phyloP scores from a whole-genome alignment of 768 basidiomycete species.

The Russula sp. region DNA sequence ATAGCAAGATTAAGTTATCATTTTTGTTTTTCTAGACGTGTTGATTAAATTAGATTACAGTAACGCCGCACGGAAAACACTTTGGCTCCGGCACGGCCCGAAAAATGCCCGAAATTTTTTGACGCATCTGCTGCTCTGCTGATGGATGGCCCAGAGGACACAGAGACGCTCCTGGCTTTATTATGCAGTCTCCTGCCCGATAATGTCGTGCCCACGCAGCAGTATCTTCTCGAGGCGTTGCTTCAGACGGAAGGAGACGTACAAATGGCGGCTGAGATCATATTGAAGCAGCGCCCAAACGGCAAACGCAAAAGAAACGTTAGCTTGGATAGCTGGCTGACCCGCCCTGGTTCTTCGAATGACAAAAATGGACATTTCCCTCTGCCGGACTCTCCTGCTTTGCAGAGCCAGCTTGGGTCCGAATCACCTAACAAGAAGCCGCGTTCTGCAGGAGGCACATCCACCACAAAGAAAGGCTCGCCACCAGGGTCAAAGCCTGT shows the following conservation, averaged over 20 bases:
- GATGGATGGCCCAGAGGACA: conserved; percentile 16
- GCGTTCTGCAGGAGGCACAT: conserved; percentile 1
- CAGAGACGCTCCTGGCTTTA: conserved; percentile 24
- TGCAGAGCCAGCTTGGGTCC: neutral
- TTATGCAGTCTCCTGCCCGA: conserved; percentile 21
- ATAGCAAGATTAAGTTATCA: too few relatives aligned
- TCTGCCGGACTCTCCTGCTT: neutral
- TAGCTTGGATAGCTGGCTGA: conserved; percentile 53
- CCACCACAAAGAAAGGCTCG: neutral
- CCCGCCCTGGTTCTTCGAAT: conserved; percentile 24
- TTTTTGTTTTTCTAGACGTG: neutral
- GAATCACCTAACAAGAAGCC: conserved; percentile 9
- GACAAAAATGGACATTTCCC: neutral
- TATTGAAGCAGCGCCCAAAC: neutral
- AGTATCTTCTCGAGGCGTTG: conserved; percentile 20
- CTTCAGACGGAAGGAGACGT: conserved; percentile 21
- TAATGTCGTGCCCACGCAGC: conserved; percentile 10
- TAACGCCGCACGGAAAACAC: too few relatives aligned
- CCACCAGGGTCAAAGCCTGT: conserved; percentile 7
- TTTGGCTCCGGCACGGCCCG: too few relatives aligned
- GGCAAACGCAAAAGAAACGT: conserved; percentile 43
- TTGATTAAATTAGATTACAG: neutral
- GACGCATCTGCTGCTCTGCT: neutral
- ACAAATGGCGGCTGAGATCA: conserved; percentile 11
- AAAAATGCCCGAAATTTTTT: too few relatives aligned